These are phyloP conservation scores for Eucalyptus regnans DNA, from an alignment of 345 rosid genomes.

Conservation along the genomic window DNA sequence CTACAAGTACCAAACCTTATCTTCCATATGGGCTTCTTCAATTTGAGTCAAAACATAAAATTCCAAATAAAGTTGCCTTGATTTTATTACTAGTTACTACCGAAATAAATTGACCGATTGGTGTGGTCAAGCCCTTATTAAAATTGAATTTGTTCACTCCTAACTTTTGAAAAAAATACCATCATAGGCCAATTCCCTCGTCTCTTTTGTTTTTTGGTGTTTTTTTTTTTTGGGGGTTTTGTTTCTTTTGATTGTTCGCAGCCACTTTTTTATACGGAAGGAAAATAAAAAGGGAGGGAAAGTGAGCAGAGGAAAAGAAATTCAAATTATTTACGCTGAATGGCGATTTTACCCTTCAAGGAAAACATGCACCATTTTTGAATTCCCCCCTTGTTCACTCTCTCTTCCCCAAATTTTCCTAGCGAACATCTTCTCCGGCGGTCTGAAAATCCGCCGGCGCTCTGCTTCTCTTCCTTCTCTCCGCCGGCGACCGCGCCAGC, in stretches of 20 bases:
- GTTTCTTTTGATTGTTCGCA: background rate
- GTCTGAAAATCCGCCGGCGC: background rate
- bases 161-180: background rate
- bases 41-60: background rate
- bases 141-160: background rate
- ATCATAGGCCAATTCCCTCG: background rate
- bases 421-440: background rate
- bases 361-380: too few species aligned
- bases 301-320: background rate
- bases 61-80: background rate
- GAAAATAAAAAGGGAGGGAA: background rate
- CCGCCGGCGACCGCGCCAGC: background rate
- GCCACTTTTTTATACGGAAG: background rate
- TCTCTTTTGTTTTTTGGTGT: background rate
- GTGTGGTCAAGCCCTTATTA: rapidly evolving
- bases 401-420: background rate
- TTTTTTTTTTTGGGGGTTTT: background rate
- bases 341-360: background rate
- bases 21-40: background rate
- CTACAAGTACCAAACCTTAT: slow-evolving; percentile 28
- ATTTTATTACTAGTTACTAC: rapidly evolving
- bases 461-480: background rate
- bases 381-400: background rate
- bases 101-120: rapidly evolving
- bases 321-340: background rate